These are phyloP conservation scores for Phyllosticta ampelicida DNA, from an alignment of 2,329 filamentous ascomycete species.

Conservation along the genomic window DNA sequence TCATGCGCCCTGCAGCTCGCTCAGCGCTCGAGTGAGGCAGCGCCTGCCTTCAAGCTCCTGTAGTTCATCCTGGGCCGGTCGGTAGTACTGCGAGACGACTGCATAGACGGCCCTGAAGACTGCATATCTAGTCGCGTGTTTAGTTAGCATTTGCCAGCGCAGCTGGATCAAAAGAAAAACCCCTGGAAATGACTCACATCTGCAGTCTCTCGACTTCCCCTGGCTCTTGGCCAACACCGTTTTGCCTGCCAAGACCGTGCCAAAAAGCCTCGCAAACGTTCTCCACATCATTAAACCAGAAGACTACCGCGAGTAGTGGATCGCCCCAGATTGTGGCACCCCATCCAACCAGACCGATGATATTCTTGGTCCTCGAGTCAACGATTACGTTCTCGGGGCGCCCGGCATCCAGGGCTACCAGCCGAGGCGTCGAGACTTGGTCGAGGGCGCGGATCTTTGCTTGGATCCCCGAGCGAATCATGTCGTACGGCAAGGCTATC, in stretches of 20 bases:
- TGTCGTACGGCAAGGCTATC: slow-evolving; percentile 45
- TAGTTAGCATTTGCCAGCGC: neutral
- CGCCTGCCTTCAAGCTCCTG: slow-evolving; percentile 35
- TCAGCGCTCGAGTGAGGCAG: slow-evolving; percentile 29
- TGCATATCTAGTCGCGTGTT: slow-evolving; percentile 29
- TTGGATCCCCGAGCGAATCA: slow-evolving; percentile 39
- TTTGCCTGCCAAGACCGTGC: slow-evolving; percentile 32
- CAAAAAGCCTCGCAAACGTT: slow-evolving; percentile 24
- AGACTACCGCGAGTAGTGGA: slow-evolving; percentile 41
- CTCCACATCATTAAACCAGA: slow-evolving; percentile 13
- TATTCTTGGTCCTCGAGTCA: slow-evolving; percentile 35
- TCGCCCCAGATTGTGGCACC: slow-evolving; percentile 48
- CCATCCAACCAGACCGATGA: slow-evolving; percentile 43
- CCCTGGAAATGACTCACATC: slow-evolving; percentile 25
- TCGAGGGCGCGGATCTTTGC: slow-evolving; percentile 34
- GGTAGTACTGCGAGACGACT: slow-evolving; percentile 35
- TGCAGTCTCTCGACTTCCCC: slow-evolving; percentile 28
- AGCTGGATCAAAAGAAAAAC: too few species aligned
- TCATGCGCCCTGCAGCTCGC: slow-evolving; percentile 17
- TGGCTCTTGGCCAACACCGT: slow-evolving; percentile 13
- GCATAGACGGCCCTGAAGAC: slow-evolving; percentile 33
- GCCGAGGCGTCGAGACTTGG: slow-evolving; percentile 38
- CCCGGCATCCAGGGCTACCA: slow-evolving; percentile 42
- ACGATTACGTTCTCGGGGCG: slow-evolving; percentile 41
- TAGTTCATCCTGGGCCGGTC: slow-evolving; percentile 26